A percentile compares a stretch with the other conserved stretches of the same genome.
Evolutionary conservation across 1,139 yeast species (phyloP).

Genomic region (Meyerozyma smithsonii): DNA sequence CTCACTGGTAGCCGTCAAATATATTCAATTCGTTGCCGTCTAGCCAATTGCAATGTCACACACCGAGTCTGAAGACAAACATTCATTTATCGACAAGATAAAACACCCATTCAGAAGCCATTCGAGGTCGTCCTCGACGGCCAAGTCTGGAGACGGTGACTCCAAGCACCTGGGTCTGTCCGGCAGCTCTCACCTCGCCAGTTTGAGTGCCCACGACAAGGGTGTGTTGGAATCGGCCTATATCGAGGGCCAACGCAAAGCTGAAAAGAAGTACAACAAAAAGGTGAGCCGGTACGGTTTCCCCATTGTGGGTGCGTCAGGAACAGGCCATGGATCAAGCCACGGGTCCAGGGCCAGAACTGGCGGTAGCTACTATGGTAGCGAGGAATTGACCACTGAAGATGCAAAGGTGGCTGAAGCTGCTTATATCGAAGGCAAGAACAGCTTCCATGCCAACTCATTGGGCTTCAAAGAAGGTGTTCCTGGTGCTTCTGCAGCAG

Average conservation of each 20-base stretch:
- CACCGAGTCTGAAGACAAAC: conserved; percentile 14
- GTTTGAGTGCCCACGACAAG: conserved; percentile 3
- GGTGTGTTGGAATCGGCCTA: conserved; percentile 16
- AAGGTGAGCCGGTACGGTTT: conserved; percentile 5
- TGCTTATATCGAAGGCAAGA: conserved; percentile 4
- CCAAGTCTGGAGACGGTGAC: conserved; percentile 8
- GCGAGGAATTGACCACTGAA: neutral
- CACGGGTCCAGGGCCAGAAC: conserved; percentile 1
- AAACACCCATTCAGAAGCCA: conserved; percentile 26
- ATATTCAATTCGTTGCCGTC: neutral
- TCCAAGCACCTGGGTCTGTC: neutral
- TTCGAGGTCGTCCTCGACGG: conserved; percentile 16
- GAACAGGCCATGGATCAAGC: conserved; percentile 3
- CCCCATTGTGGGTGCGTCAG: conserved; percentile 4
- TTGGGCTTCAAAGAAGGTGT: conserved; percentile 1
- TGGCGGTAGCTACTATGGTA: no score
- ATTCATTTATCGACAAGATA: conserved; percentile 22
- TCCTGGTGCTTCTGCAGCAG: conserved; percentile 5
- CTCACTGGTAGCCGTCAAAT: neutral
- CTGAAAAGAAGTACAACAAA: conserved; percentile 11
- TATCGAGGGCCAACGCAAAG: conserved; percentile 21
- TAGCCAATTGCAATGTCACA: conserved; percentile 6
- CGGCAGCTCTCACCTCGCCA: conserved; percentile 6
- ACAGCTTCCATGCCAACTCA: conserved; percentile 1
- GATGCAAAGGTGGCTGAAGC: neutral